phyloP scores from a whole-genome alignment of 768 basidiomycete species.

The Agrocybe chaxingu region DNA sequence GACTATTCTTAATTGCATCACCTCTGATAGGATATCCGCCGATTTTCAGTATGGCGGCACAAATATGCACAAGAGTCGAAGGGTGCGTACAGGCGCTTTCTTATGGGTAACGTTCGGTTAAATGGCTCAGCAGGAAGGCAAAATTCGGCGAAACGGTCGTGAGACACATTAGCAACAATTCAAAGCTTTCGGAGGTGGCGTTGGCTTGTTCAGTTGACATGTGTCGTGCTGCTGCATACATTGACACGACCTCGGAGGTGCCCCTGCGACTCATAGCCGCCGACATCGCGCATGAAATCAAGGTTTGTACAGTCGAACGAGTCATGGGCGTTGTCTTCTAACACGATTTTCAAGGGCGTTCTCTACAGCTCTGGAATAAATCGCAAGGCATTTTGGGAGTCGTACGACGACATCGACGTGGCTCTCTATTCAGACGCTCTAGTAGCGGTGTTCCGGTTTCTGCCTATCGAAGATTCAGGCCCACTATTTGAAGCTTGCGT shows the following conservation, averaged over 20 bases:
- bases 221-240: constrained; percentile 66
- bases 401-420: constrained; percentile 69
- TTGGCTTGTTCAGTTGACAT: constrained; percentile 75
- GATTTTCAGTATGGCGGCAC: constrained; percentile 44
- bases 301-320: constrained; percentile 39
- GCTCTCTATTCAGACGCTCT: constrained; percentile 73
- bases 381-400: constrained; percentile 71
- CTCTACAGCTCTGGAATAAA: constrained; percentile 31
- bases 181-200: constrained; percentile 64
- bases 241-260: constrained; percentile 47
- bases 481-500: constrained; percentile 62
- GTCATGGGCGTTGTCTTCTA: not conserved
- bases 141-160: constrained; percentile 63
- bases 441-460: constrained; percentile 67
- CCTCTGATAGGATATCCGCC: constrained; percentile 65
- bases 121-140: constrained; percentile 37
- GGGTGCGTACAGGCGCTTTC: constrained; percentile 22
- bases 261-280: constrained; percentile 62
- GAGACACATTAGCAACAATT: constrained; percentile 50
- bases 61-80: constrained; percentile 32
- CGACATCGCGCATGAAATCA: constrained; percentile 79
- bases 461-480: constrained; percentile 59
- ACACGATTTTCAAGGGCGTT: constrained; percentile 17
- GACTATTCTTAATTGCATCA: constrained; percentile 68
- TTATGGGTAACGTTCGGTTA: not conserved